phyloP scores from a whole-genome alignment of 2,329 filamentous ascomycete species.

The Colletotrichum lindemuthianum region DNA sequence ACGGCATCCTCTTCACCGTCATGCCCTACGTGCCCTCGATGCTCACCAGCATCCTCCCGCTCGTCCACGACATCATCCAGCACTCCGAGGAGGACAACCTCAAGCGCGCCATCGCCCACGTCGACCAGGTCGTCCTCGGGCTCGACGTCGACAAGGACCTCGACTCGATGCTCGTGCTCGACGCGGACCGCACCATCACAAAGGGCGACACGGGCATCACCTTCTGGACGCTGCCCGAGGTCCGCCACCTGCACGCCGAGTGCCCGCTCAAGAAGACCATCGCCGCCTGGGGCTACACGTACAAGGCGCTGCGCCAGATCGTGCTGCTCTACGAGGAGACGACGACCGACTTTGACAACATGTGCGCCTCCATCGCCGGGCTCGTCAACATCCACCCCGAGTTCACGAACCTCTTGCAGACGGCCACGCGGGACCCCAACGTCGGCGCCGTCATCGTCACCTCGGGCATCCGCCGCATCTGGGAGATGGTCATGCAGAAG shows the following conservation, averaged over 20 bases:
- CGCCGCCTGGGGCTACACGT: constrained; percentile 57
- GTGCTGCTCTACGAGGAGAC: constrained; percentile 62
- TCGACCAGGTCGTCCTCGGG: constrained; percentile 47
- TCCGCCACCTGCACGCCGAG: background rate
- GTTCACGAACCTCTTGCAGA: constrained; percentile 55
- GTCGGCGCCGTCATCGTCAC: constrained; percentile 63
- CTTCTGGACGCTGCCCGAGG: constrained; percentile 55
- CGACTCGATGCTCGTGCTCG: constrained; percentile 63
- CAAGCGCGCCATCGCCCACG: constrained; percentile 37
- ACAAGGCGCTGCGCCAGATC: constrained; percentile 65
- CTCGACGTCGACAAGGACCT: constrained; percentile 34
- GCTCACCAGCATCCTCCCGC: constrained; percentile 36
- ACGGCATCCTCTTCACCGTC: constrained; percentile 58
- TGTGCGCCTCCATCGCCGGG: constrained; percentile 57
- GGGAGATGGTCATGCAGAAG: constrained; percentile 62
- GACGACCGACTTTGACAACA: constrained; percentile 51
- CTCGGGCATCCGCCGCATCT: constrained; percentile 62
- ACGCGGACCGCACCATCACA: constrained; percentile 67
- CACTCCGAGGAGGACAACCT: constrained; percentile 53
- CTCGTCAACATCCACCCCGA: constrained; percentile 57
- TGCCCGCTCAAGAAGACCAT: constrained; percentile 58
- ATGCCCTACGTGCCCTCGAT: constrained; percentile 29
- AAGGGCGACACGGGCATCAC: constrained; percentile 58
- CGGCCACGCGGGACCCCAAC: constrained; percentile 43
- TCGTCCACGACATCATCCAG: constrained; percentile 50